Evolutionary conservation across 257 asterid genomes (phyloP), one percentile per base, ranked within the genome.

Genomic region (Lavandula angustifolia): DNA sequence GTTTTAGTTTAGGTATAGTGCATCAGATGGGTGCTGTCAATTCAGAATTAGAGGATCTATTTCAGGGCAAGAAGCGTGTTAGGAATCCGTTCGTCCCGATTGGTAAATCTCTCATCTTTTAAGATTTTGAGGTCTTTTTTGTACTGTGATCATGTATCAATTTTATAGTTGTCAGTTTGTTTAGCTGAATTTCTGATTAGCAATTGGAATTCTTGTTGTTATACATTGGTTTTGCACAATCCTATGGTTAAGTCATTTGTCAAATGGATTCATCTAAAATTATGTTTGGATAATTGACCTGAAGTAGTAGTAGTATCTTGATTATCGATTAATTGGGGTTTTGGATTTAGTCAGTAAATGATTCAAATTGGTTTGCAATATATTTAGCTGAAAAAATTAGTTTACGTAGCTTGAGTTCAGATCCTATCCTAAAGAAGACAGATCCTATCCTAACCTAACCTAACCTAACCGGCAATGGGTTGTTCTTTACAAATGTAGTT

Each of bases 41-140:
- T 72, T 50, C 88, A 13, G 96, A 92, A 69, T 76, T 88, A 51
- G 89, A 86, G 65, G 81, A 76, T 4, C 60, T 92, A 64, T 92
- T 86, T 63, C 81, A 71, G 73, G 92, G 74, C 41, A 83, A 79
- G 61, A 87, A 85, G 77, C 87, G 92, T 29, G 81, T 70, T 51
- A 82, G 87, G 59, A 92, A 88, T 69, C 98, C 95, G 32, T 65
- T 85, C 33, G 98, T 92, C 33, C 98, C 96, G 0, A 59, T 88
- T 17, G 96, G 98, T 92, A 81, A 29, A 9, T 56, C 64, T 68
- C 76, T 69, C 38, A 50, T 37, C 58, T 33, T 58, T 34, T 51
- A 3, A 8, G 10, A 7, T 44, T 17, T 51, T n/a, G 11, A 4
- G 14, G 31, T 13, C 13, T 12, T 27, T 31, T 7, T n/a, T 8